Conservation (phyloP, 345 rosid genomes). For the Ailanthus altissimus region DNA sequence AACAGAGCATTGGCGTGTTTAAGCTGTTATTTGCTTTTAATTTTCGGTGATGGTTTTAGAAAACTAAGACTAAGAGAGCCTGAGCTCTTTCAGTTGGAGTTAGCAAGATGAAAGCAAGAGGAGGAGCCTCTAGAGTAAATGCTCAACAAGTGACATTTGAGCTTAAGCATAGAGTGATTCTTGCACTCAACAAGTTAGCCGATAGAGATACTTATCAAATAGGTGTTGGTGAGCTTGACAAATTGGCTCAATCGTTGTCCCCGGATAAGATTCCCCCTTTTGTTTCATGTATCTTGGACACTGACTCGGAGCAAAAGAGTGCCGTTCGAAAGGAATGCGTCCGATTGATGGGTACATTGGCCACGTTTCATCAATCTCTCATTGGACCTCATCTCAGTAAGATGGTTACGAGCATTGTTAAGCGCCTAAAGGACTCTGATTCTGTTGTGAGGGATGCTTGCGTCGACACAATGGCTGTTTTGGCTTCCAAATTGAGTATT, state of each 20-base stretch:
- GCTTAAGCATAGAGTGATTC: slow-evolving; percentile 69
- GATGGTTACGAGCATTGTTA: slow-evolving; percentile 76
- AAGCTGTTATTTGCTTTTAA: not conserved
- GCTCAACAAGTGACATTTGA: slow-evolving; percentile 57
- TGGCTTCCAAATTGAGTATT: slow-evolving; percentile 57
- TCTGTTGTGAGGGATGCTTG: slow-evolving; percentile 89
- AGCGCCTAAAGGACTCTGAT: slow-evolving; percentile 88
- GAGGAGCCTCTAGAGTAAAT: slow-evolving; percentile 46
- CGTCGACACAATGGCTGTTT: slow-evolving; percentile 67
- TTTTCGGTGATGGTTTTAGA: not conserved
- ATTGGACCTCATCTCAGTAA: slow-evolving; percentile 54
- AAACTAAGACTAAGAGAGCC: not conserved
- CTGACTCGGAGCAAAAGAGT: slow-evolving; percentile 70
- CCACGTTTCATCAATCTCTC: slow-evolving; percentile 49
- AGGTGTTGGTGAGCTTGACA: slow-evolving; percentile 81
- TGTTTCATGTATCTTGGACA: slow-evolving; percentile 76
- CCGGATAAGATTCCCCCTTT: slow-evolving; percentile 64
- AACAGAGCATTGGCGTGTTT: not conserved
- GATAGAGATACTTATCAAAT: slow-evolving; percentile 88
- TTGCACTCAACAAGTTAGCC: slow-evolving; percentile 78
- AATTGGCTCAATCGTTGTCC: slow-evolving; percentile 53
- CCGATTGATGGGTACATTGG: slow-evolving; percentile 64
- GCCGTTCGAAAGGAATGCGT: slow-evolving; percentile 73
- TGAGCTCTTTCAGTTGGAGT: not conserved
- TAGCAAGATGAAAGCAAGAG: slow-evolving; percentile 48